These are phyloP conservation scores for Hyaloscypha finlandica DNA, from an alignment of 495 filamentous ascomycete species.

Conservation along the genomic window DNA sequence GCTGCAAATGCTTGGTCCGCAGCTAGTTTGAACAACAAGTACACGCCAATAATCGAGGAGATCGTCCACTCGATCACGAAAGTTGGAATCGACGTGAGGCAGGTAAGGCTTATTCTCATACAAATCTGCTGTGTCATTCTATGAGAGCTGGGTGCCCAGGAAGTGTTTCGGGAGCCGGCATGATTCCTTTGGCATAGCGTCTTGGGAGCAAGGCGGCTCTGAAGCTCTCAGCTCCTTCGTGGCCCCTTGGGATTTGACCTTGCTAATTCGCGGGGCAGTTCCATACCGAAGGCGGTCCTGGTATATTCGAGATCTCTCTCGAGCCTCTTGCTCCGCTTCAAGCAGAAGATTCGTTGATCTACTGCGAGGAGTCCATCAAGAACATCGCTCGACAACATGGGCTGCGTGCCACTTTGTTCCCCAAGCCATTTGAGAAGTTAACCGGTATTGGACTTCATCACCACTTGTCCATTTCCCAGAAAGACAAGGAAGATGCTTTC, in stretches of 20 bases:
- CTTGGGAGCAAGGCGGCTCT: too few relatives aligned
- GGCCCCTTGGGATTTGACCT: too few relatives aligned
- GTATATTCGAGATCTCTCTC: slow-evolving; percentile 80
- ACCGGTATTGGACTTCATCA: slow-evolving; percentile 66
- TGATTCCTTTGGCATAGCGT: too few relatives aligned
- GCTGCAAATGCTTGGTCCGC: slow-evolving; percentile 49
- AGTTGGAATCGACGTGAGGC: slow-evolving; percentile 68
- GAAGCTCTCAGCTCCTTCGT: too few relatives aligned
- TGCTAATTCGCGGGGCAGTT: too few relatives aligned
- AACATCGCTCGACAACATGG: slow-evolving; percentile 56
- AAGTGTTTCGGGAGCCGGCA: too few relatives aligned
- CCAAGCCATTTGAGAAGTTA: slow-evolving; percentile 60
- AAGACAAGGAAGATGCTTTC: slow-evolving; percentile 44
- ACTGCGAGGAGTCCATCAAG: slow-evolving; percentile 67
- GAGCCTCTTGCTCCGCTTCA: slow-evolving; percentile 60
- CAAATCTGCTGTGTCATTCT: slow-evolving; percentile 7
- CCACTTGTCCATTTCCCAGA: slow-evolving; percentile 65
- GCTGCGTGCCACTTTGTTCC: slow-evolving; percentile 71
- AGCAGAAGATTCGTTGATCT: slow-evolving; percentile 71
- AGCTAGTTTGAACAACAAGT: slow-evolving; percentile 61
- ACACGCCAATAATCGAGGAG: slow-evolving; percentile 58
- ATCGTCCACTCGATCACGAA: slow-evolving; percentile 55
- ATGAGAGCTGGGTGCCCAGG: too few relatives aligned
- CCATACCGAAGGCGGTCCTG: slow-evolving; percentile 31
- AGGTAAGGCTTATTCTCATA: slow-evolving; percentile 44